Evolutionary conservation across 1,284 basidiomycete species (phyloP), one percentile per base, ranked within the genome.

Genomic region (Pseudozyma pruni): DNA sequence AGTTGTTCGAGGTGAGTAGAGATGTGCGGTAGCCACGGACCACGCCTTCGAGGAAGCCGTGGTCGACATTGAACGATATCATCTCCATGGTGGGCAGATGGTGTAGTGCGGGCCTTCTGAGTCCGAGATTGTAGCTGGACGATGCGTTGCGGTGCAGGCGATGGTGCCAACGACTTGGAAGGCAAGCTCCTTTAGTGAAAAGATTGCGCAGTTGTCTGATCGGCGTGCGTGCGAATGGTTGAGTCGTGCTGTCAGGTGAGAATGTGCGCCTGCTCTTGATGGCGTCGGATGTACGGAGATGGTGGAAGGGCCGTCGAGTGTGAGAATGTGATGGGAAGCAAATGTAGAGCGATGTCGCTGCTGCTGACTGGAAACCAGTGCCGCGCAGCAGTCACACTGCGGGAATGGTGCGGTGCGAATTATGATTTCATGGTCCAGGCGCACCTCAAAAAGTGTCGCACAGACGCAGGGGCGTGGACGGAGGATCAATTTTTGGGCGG

Each of bases 11-110:
- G 43, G 89, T 90, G 53, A 99, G 88, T 67, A 98, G 89, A 22
- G 93, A 93, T 43, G 91, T 89, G 84, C 93, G 94, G 88, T 95
- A 97, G 4, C 96, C 96, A 75, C 96, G 87, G 14, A 98, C 89
- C 40, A 98, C 90, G 32, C 91, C 96, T 83, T 98, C 80, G 27
- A 80, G 59, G 61, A 64, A 81, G 57, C 80, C 80, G 46, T 71
- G 66, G 46, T 74, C 63, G 52, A 79, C 70, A 54, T 81, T 81
- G 69, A 81, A 81, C 8, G 78, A 71, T 49, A 81, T 66, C 72
- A 72, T 67, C 59, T 81, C 79, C 76, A 79, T 80, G 38, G 7
- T 60, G 73, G 62, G 51, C 68, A 23, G 43, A 11, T 8, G 17
- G 25, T 16, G 10, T 19, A 16, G 31, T 2, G 20, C 32, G 20